Conservation (phyloP, 2,329 filamentous ascomycete genomes). For the Colletotrichum higginsianum region DNA sequence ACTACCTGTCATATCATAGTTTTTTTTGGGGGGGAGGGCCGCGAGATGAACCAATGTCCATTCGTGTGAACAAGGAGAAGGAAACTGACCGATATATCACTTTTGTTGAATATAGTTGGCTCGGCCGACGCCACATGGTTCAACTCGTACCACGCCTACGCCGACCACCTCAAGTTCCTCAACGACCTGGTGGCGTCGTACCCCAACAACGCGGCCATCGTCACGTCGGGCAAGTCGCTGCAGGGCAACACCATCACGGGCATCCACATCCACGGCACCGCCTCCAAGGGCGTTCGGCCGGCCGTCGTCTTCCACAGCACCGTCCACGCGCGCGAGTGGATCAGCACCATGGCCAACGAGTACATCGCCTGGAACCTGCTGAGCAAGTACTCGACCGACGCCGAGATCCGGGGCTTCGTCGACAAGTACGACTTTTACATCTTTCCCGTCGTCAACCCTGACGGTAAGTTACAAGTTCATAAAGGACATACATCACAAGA, state of each 20-base stretch:
- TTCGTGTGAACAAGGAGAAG: no score
- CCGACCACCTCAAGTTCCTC: slow-evolving; percentile 59
- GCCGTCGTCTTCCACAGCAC: slow-evolving; percentile 64
- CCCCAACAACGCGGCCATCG: slow-evolving; percentile 57
- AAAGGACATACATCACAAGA: no score
- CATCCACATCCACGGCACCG: slow-evolving; percentile 61
- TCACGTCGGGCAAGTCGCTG: slow-evolving; percentile 58
- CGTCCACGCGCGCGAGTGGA: slow-evolving; percentile 68
- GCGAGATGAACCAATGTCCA: no score
- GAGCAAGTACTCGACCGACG: slow-evolving; percentile 51
- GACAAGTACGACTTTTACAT: slow-evolving; percentile 74
- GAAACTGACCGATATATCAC: not conserved
- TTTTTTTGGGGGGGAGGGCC: no score
- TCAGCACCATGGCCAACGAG: slow-evolving; percentile 59
- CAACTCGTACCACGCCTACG: slow-evolving; percentile 61
- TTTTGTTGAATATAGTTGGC: slow-evolving; percentile 16
- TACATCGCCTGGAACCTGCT: slow-evolving; percentile 62
- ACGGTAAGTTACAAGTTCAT: slow-evolving; percentile 52
- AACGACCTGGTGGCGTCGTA: slow-evolving; percentile 54
- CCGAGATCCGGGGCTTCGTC: slow-evolving; percentile 58
- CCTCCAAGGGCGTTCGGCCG: slow-evolving; percentile 55
- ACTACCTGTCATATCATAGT: no score
- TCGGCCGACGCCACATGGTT: slow-evolving; percentile 56
- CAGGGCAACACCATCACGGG: slow-evolving; percentile 69
- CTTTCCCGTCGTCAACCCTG: slow-evolving; percentile 67